Evolutionary conservation across 176 grass and related monocot genomes (phyloP), one percentile per base, ranked within the genome.

Genomic region (Oryza glaberrima): DNA sequence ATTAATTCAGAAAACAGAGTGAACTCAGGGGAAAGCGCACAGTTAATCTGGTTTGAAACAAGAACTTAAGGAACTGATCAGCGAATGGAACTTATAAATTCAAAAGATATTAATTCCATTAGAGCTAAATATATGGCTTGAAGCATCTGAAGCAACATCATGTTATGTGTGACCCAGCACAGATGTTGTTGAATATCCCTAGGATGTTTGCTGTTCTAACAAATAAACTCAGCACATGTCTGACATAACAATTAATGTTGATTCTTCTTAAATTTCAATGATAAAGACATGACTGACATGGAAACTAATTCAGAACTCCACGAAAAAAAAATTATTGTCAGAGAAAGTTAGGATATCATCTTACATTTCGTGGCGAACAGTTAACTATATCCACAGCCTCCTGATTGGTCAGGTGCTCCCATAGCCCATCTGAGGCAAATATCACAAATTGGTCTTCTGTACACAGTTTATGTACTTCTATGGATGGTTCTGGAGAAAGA

Each of bases 391-490:
- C 54, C 26, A 87, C 87, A 63, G 77, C 91, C 72, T 90, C 80
- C 73, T 82, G 75, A 73, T 90, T 90, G 51, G 65, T 84, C 69
- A 93, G 46, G 38, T 87, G 83, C 14, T 82, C 87, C 91, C 91
- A 93, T 15, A 93, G 54, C 22, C 91, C 91, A 84, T 90, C 84
- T 20, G 87, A 93, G 1, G 88, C 91, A 77, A 93, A 90, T 84
- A 93, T 93, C 47, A 90, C 75, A 44, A 93, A 93, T 52, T 83
- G 88, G 41, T 93, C 91, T 16, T 84, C 84, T 10, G 84, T 66
- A 36, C 72, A 28, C 5, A 93, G 71, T 70, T n/a, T 83, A 47
- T 84, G 77, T 60, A 66, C 78, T 73, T 32, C 19, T 46, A 93
- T 65, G 11, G 76, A 81, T 43, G 91, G 91, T 77, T 90, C 88